Conservation (phyloP, 2,329 filamentous ascomycete genomes). For the Exserohilum turcica region DNA sequence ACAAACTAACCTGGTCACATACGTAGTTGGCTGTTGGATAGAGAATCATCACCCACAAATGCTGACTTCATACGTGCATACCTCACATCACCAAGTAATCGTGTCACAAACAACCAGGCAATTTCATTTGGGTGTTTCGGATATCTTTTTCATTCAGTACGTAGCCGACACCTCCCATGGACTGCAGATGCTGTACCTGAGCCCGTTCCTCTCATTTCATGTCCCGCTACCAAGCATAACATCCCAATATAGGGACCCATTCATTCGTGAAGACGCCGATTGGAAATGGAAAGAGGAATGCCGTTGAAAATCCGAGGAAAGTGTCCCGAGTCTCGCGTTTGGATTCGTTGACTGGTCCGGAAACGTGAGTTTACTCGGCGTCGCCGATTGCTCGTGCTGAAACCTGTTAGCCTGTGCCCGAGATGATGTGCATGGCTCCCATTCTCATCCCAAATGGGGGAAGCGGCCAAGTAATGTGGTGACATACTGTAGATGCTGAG, state of each 20-base stretch:
- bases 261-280: constrained; percentile 44
- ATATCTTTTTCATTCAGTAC: constrained; percentile 46
- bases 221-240: constrained; percentile 39
- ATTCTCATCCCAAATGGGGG: not conserved
- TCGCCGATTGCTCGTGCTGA: constrained; percentile 47
- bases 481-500: constrained; percentile 95
- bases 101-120: not conserved
- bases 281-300: constrained; percentile 44
- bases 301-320: constrained; percentile 40
- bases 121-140: constrained; percentile 23
- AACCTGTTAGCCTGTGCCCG: constrained; percentile 20
- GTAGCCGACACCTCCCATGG: constrained; percentile 39
- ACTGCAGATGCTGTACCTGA: constrained; percentile 31
- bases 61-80: too few species aligned
- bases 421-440: not conserved
- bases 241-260: constrained; percentile 38
- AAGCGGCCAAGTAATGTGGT: not conserved
- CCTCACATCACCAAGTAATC: too few species aligned
- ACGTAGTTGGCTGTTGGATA: too few species aligned
- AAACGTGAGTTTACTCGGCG: constrained; percentile 42
- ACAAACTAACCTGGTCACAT: too few species aligned
- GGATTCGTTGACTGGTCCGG: constrained; percentile 23
- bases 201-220: constrained; percentile 40
- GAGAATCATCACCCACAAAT: too few species aligned
- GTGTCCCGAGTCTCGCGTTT: constrained; percentile 34